Conservation (phyloP, 306 rosid species). For the Senna tora region DNA sequence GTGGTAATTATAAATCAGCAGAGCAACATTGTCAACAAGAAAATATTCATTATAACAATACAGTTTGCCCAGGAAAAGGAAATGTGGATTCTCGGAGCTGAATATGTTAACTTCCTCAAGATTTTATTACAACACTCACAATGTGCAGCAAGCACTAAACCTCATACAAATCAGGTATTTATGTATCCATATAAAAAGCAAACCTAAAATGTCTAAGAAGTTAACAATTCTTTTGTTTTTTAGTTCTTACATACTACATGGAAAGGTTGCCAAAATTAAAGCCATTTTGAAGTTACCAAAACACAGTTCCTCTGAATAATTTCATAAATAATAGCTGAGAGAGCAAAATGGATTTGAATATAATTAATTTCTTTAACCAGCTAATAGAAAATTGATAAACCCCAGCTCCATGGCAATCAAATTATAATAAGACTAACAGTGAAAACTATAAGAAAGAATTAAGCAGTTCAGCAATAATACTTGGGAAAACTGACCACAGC, state of each 20-base stretch:
- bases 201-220: background rate
- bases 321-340: background rate
- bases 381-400: slow-evolving; percentile 9
- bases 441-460: background rate
- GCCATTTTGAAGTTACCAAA: background rate
- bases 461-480: slow-evolving; percentile 6
- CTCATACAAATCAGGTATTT: background rate
- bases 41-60: slow-evolving; percentile 18
- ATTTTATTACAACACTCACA: background rate
- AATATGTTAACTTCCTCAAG: slow-evolving; percentile 19
- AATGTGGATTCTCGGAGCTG: slow-evolving; percentile 23
- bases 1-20: slow-evolving; percentile 12
- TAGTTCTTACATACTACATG: background rate
- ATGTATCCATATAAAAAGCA: background rate
- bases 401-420: background rate
- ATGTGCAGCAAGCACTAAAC: background rate
- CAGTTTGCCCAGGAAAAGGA: slow-evolving; percentile 25
- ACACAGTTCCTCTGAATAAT: background rate
- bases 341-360: background rate
- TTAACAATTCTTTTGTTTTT: background rate
- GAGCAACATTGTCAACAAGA: slow-evolving; percentile 3
- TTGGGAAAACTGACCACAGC: slow-evolving; percentile 62
- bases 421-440: slow-evolving; percentile 6
- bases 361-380: slow-evolving; percentile 1
- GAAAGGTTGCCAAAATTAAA: background rate